Evolutionary conservation across 1,139 yeast genomes (phyloP).

Genomic region (Magnusiomyces fungicola): DNA sequence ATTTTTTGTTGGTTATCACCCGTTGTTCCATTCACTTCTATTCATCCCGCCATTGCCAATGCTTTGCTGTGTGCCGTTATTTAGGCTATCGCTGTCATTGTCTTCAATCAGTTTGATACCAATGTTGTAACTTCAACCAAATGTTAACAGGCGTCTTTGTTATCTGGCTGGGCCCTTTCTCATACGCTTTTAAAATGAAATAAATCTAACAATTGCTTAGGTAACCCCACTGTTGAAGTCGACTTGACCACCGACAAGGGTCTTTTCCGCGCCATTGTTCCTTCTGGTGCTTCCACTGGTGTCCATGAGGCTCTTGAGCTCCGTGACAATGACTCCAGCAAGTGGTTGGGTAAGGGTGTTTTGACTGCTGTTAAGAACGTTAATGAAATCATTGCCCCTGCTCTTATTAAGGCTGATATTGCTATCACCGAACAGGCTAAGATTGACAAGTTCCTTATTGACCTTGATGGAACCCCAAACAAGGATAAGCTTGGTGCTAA

Average conservation of each 20-base stretch:
- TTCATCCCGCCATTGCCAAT: too few relatives aligned
- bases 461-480: conserved; percentile 89
- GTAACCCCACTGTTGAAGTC: conserved; percentile 95
- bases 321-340: conserved; percentile 89
- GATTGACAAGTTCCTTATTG: conserved; percentile 68
- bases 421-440: conserved; percentile 74
- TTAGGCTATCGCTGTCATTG: too few relatives aligned
- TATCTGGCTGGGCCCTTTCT: too few relatives aligned
- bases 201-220: too few relatives aligned
- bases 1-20: too few relatives aligned
- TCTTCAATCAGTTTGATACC: too few relatives aligned
- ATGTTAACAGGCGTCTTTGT: too few relatives aligned
- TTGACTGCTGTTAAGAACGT: conserved; percentile 87
- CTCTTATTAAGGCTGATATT: conserved; percentile 62
- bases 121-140: too few relatives aligned
- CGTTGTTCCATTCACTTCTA: too few relatives aligned
- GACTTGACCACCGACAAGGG: conserved; percentile 83
- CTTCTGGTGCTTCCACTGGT: conserved; percentile 97
- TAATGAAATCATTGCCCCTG: conserved; percentile 84
- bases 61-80: too few relatives aligned
- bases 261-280: conserved; percentile 85
- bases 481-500: conserved; percentile 93
- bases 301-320: conserved; percentile 90
- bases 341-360: conserved; percentile 97
- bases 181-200: too few relatives aligned